phyloP scores from a whole-genome alignment of 805 yeast species.

The Citeromyces nyonsensis region DNA sequence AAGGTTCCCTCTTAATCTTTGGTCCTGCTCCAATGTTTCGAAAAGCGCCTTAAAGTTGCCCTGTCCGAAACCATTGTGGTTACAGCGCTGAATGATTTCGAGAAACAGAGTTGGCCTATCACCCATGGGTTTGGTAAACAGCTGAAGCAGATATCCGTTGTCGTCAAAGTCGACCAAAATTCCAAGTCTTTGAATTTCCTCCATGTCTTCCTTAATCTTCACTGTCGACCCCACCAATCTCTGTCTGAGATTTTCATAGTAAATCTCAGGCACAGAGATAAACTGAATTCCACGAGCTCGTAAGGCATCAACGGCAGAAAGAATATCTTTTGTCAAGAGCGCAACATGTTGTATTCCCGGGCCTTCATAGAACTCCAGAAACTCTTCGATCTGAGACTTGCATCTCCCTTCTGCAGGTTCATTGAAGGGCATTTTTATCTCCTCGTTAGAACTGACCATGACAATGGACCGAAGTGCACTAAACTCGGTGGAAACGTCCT shows the following conservation, averaged over 20 bases:
- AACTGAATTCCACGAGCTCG: slow-evolving; percentile 54
- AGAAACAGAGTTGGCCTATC: slow-evolving; percentile 75
- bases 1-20: slow-evolving; percentile 52
- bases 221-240: slow-evolving; percentile 27
- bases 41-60: slow-evolving; percentile 78
- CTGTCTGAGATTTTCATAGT: slow-evolving; percentile 34
- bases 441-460: slow-evolving; percentile 54
- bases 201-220: slow-evolving; percentile 35
- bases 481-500: slow-evolving; percentile 51
- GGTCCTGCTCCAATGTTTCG: slow-evolving; percentile 72
- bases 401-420: slow-evolving; percentile 63
- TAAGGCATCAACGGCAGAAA: slow-evolving; percentile 37
- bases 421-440: slow-evolving; percentile 67
- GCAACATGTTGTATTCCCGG: slow-evolving; percentile 85
- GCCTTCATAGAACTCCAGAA: slow-evolving; percentile 56
- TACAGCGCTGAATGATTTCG: slow-evolving; percentile 67
- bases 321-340: slow-evolving; percentile 42
- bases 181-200: slow-evolving; percentile 29
- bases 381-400: slow-evolving; percentile 74
- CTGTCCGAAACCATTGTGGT: slow-evolving; percentile 79
- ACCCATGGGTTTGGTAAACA: slow-evolving; percentile 62
- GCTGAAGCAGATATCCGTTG: slow-evolving; percentile 61
- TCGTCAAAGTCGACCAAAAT: slow-evolving; percentile 70
- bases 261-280: slow-evolving; percentile 38
- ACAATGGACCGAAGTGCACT: slow-evolving; percentile 64